Evolutionary conservation across 2,329 filamentous ascomycete species (phyloP).

Genomic region (Hypoxylon sp.): DNA sequence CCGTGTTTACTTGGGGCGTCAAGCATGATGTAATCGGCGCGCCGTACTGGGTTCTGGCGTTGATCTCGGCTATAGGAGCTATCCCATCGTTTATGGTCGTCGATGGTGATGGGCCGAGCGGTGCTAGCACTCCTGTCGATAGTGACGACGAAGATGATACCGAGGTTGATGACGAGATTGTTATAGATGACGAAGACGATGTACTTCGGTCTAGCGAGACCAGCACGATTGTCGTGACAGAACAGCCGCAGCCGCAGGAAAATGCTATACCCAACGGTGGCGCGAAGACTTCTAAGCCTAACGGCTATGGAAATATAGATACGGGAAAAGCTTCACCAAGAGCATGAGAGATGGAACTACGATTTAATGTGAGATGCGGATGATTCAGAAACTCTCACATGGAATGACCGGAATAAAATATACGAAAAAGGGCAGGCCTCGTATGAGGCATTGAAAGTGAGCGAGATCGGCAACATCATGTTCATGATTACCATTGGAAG

Average conservation of each 20-base stretch:
- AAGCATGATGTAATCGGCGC: conserved; percentile 78
- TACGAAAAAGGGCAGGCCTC: no score
- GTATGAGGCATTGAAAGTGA: background rate
- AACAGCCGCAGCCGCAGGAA: conserved; percentile 4
- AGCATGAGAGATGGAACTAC: background rate
- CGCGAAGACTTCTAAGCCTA: background rate
- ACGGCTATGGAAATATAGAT: conserved; percentile 14
- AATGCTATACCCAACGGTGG: background rate
- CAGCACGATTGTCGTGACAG: conserved; percentile 15
- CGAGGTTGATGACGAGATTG: conserved; percentile 43
- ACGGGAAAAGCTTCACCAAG: background rate
- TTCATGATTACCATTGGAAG: conserved; percentile 11
- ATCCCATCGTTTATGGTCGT: conserved; percentile 78
- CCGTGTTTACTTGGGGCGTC: conserved; percentile 78
- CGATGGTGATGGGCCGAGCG: conserved; percentile 74
- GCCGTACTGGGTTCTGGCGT: conserved; percentile 81
- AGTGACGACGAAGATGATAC: conserved; percentile 45
- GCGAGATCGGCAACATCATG: background rate
- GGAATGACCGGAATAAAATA: no score
- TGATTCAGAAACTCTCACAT: background rate
- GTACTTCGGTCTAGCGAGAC: conserved; percentile 7
- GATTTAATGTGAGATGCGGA: background rate
- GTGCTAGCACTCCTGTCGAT: conserved; percentile 37
- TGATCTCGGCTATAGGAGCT: conserved; percentile 69
- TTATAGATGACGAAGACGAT: conserved; percentile 46